Evolutionary conservation across 75 land plant genomes (phyloP).

Genomic region (Chamaecyparis obtusa): DNA sequence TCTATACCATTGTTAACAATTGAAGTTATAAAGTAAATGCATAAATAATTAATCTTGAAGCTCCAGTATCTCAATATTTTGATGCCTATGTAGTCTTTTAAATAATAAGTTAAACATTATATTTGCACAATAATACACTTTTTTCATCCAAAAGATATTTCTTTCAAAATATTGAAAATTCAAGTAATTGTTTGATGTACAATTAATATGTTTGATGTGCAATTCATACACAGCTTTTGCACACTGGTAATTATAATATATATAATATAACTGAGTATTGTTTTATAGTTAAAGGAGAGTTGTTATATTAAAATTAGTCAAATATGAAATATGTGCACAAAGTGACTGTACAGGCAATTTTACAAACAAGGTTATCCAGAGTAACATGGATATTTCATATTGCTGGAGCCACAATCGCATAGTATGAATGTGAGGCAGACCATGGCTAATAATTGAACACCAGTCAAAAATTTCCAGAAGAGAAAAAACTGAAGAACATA

Average conservation of each 20-base stretch:
- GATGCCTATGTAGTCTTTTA: neutral
- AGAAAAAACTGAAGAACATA: neutral
- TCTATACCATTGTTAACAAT: neutral
- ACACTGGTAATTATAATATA: neutral
- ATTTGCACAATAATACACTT: neutral
- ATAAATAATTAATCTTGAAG: neutral
- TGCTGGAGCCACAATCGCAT: neutral
- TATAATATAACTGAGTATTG: too few species aligned
- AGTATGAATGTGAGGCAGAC: neutral
- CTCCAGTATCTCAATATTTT: neutral
- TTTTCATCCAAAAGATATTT: neutral
- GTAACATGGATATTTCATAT: neutral
- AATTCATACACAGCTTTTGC: neutral
- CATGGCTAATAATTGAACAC: neutral
- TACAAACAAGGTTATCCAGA: neutral
- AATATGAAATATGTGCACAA: neutral
- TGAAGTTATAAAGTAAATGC: neutral
- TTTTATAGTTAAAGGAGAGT: neutral
- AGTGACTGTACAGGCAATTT: neutral
- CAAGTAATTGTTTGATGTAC: neutral
- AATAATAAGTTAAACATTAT: neutral
- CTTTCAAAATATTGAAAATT: neutral
- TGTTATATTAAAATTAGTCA: neutral
- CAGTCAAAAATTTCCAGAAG: neutral
- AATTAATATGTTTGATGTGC: neutral